Evolutionary conservation across 2,329 filamentous ascomycete species (phyloP).

Genomic region (Fusarium abutilonis): DNA sequence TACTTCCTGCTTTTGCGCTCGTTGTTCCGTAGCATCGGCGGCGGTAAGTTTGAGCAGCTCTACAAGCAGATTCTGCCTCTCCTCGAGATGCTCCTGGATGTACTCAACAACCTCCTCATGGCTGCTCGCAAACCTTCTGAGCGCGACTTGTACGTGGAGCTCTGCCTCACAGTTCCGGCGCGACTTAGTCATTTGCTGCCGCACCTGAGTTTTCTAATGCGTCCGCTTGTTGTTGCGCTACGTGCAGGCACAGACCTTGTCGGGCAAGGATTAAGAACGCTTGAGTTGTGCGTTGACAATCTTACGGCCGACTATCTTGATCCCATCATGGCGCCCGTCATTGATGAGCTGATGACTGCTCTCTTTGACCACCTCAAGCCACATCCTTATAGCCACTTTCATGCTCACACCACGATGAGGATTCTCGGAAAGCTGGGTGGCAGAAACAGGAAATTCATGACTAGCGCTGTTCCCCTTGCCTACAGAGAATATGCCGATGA

Average conservation of each 20-base stretch:
- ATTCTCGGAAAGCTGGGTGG: conserved; percentile 97
- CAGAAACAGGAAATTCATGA: conserved; percentile 94
- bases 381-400: conserved; percentile 95
- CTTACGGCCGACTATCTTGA: conserved; percentile 97
- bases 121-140: conserved; percentile 91
- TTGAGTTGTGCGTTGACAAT: conserved; percentile 98
- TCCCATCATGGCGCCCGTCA: conserved; percentile 98
- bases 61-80: conserved; percentile 98
- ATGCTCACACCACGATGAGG: conserved; percentile 96
- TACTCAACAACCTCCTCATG: conserved; percentile 92
- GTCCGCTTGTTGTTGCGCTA: conserved; percentile 93
- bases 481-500: conserved; percentile 92
- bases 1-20: conserved; percentile 95
- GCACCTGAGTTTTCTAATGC: conserved; percentile 96
- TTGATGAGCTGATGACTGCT: conserved; percentile 98
- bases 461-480: conserved; percentile 82
- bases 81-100: conserved; percentile 96
- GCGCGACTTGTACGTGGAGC: conserved; percentile 94
- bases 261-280: conserved; percentile 88
- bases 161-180: conserved; percentile 95
- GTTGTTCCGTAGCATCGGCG: conserved; percentile 94
- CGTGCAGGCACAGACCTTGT: conserved; percentile 92
- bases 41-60: conserved; percentile 94
- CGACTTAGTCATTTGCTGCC: conserved; percentile 93
- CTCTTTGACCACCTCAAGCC: conserved; percentile 95